A percentile compares a stretch with the other conserved stretches of the same genome.
These are phyloP conservation scores for Poterioochromonas sp. DNA, from an alignment of 352 stramenopile genomes.

Conservation along the genomic window DNA sequence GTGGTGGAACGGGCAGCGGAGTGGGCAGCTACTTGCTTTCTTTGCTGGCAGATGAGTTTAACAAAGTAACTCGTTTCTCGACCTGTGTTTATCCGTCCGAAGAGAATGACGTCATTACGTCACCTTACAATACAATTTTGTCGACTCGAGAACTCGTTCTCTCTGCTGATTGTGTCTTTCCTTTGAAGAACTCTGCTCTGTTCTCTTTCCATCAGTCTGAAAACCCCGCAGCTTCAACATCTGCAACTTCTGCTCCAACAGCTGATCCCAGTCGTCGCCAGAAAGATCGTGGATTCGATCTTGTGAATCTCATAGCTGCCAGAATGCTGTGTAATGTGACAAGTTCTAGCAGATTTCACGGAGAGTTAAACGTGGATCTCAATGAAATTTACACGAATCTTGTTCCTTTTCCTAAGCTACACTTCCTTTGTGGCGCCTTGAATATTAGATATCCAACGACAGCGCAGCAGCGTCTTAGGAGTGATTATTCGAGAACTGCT, in stretches of 20 bases:
- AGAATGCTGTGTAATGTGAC: conserved; percentile 50
- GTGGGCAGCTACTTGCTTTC: conserved; percentile 74
- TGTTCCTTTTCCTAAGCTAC: conserved; percentile 95
- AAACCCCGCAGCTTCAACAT: neutral
- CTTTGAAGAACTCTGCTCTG: conserved; percentile 77
- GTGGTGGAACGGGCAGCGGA: conserved; percentile 76
- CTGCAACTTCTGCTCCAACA: neutral
- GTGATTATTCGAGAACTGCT: neutral
- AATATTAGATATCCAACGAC: neutral
- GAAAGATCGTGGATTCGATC: conserved; percentile 47
- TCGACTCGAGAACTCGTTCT: conserved; percentile 58
- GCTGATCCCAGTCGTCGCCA: neutral
- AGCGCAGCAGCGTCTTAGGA: neutral
- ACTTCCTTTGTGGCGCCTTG: conserved; percentile 62
- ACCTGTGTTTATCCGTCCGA: conserved; percentile 50
- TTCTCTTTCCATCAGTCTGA: conserved; percentile 33
- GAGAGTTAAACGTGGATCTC: conserved; percentile 67
- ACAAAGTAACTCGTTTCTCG: conserved; percentile 67
- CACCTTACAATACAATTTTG: conserved; percentile 72
- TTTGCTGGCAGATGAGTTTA: conserved; percentile 66
- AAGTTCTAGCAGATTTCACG: conserved; percentile 35
- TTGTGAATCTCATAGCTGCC: conserved; percentile 52
- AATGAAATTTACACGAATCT: conserved; percentile 99
- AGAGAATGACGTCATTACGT: conserved; percentile 81
- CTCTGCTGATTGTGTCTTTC: conserved; percentile 74